These are phyloP conservation scores for Termitomyces sp. DNA, from an alignment of 768 basidiomycete species.

Conservation along the genomic window DNA sequence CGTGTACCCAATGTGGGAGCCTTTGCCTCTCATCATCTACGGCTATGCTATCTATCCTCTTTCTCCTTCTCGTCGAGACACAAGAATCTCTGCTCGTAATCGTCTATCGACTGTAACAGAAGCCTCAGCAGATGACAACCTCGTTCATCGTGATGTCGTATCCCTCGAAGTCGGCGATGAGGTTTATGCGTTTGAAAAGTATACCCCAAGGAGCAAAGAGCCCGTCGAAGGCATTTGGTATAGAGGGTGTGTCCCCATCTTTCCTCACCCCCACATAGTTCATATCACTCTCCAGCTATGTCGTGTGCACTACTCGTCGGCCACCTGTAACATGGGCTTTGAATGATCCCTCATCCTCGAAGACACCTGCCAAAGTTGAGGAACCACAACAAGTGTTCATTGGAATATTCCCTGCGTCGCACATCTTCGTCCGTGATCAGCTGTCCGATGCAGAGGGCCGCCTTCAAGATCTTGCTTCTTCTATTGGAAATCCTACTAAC, in stretches of 20 bases:
- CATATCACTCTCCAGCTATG: slow-evolving; percentile 49
- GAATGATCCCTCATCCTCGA: slow-evolving; percentile 51
- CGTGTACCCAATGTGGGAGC: slow-evolving; percentile 39
- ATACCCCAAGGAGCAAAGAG: slow-evolving; percentile 66
- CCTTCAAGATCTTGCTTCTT: slow-evolving; percentile 67
- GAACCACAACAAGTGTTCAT: slow-evolving; percentile 87
- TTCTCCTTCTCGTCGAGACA: slow-evolving; percentile 68
- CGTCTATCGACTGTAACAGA: slow-evolving; percentile 60
- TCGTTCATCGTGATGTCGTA: slow-evolving; percentile 69
- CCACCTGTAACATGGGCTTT: slow-evolving; percentile 65
- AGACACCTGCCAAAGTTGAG: slow-evolving; percentile 54
- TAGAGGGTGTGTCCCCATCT: slow-evolving; percentile 63
- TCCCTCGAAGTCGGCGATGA: slow-evolving; percentile 93
- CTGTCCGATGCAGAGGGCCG: slow-evolving; percentile 84
- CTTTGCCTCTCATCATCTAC: slow-evolving; percentile 68
- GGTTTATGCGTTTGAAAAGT: slow-evolving; percentile 94
- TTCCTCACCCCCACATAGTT: slow-evolving; percentile 1
- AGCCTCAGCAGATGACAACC: slow-evolving; percentile 56
- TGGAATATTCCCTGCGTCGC: slow-evolving; percentile 89
- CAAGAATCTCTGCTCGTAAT: slow-evolving; percentile 51
- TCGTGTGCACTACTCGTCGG: slow-evolving; percentile 75
- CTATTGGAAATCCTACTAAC: slow-evolving; percentile 30
- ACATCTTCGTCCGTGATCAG: slow-evolving; percentile 83
- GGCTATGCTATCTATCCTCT: slow-evolving; percentile 89
- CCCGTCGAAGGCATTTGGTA: slow-evolving; percentile 80